phyloP scores from a whole-genome alignment of 1,284 basidiomycete genomes.

The Vanrija sp. region DNA sequence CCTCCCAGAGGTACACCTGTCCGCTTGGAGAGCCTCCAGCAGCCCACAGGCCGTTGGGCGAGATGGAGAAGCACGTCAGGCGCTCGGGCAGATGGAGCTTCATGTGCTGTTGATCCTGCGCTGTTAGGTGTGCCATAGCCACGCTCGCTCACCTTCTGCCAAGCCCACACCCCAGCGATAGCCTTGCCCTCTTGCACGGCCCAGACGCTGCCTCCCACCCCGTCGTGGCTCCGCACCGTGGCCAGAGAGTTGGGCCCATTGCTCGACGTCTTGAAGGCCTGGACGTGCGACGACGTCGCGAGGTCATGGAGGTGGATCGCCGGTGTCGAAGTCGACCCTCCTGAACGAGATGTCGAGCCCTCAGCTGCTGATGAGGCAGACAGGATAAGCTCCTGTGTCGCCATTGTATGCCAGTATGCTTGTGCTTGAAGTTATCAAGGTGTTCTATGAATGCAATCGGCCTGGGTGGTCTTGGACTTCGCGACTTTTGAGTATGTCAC shows the following conservation, averaged over 20 bases:
- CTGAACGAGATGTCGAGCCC: slow-evolving; percentile 13
- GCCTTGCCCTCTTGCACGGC: slow-evolving; percentile 51
- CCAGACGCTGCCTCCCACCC: slow-evolving; percentile 45
- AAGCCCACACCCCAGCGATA: slow-evolving; percentile 49
- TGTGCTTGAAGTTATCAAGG: neutral
- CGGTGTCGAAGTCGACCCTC: slow-evolving; percentile 30
- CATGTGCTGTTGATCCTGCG: slow-evolving; percentile 75
- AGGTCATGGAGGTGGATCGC: slow-evolving; percentile 49
- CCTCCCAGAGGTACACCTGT: slow-evolving; percentile 93
- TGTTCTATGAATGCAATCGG: too few relatives aligned
- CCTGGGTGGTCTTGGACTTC: neutral
- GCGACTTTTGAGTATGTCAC: neutral
- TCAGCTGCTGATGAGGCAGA: slow-evolving; percentile 36
- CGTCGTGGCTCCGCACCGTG: slow-evolving; percentile 33
- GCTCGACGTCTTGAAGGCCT: slow-evolving; percentile 48
- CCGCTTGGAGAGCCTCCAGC: slow-evolving; percentile 85
- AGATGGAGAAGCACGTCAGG: slow-evolving; percentile 70
- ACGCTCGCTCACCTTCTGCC: slow-evolving; percentile 47
- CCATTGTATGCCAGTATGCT: slow-evolving; percentile 16
- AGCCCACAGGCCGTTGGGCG: slow-evolving; percentile 68
- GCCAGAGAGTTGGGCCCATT: slow-evolving; percentile 34
- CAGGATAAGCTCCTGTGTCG: slow-evolving; percentile 44
- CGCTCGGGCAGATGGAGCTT: slow-evolving; percentile 89
- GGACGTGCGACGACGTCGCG: slow-evolving; percentile 41
- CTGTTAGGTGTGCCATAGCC: neutral